phyloP scores from a whole-genome alignment of 441 rosid genomes.

The Codiaeum variegatum region DNA sequence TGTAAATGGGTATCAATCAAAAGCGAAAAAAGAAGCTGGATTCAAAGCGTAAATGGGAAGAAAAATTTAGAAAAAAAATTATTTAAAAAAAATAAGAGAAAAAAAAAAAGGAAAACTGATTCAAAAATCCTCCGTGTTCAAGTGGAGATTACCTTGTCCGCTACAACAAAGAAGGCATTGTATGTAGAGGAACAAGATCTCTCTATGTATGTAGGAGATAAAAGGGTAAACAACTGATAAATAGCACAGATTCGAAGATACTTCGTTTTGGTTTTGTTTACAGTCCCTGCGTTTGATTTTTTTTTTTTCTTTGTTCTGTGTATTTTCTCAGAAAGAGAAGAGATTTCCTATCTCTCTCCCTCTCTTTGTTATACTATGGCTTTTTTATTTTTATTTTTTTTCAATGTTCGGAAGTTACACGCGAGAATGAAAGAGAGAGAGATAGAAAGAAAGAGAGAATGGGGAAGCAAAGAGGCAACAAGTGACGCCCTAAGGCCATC shows the following conservation, averaged over 20 bases:
- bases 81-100: too few species aligned
- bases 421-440: conserved; percentile 19
- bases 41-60: conserved; percentile 23
- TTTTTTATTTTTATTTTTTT: background rate
- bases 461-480: background rate
- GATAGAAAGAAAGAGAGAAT: background rate
- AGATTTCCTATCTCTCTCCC: conserved; percentile 7
- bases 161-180: conserved; percentile 37
- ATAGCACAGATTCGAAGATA: background rate
- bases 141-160: conserved; percentile 45
- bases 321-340: conserved; percentile 3
- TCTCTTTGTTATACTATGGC: background rate
- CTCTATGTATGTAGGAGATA: conserved; percentile 15
- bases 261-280: background rate
- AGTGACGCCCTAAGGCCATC: background rate
- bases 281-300: background rate
- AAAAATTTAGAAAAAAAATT: background rate
- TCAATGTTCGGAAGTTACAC: conserved; percentile 29
- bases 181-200: conserved; percentile 43
- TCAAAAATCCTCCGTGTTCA: background rate
- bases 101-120: background rate
- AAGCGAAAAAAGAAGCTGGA: conserved; percentile 27
- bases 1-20: conserved; percentile 39
- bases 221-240: background rate
- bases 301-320: background rate